Percentiles rank a stretch among this genome's conserved stretches.
Evolutionary conservation across 805 yeast species (phyloP).

Genomic region (Yamadazyma laniorum): DNA sequence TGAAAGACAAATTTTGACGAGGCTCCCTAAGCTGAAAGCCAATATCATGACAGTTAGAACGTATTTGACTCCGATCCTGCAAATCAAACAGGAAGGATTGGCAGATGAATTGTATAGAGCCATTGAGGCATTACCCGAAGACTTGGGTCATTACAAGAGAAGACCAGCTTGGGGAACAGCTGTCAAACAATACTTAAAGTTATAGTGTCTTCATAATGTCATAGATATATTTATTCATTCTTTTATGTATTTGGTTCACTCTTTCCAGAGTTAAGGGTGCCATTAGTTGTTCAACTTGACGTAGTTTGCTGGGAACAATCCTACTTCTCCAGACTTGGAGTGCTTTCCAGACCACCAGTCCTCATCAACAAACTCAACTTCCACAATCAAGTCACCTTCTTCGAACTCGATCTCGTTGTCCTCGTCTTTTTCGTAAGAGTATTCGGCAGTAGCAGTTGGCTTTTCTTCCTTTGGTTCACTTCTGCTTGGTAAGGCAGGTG

Average conservation of each 20-base stretch:
- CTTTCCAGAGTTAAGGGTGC: too few species aligned
- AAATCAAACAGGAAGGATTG: slow-evolving; percentile 32
- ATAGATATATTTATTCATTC: neutral
- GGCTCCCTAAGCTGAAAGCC: slow-evolving; percentile 36
- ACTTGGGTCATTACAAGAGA: slow-evolving; percentile 36
- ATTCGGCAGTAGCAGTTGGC: slow-evolving; percentile 61
- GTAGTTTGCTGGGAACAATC: slow-evolving; percentile 89
- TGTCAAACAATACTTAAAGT: slow-evolving; percentile 27
- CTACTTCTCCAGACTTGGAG: slow-evolving; percentile 62
- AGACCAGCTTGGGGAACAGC: slow-evolving; percentile 40
- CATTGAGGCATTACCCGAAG: slow-evolving; percentile 38
- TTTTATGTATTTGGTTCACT: too few species aligned
- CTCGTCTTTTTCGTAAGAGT: slow-evolving; percentile 86
- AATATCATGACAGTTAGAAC: slow-evolving; percentile 38
- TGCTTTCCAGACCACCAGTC: slow-evolving; percentile 97
- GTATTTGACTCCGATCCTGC: slow-evolving; percentile 29
- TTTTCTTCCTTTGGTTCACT: slow-evolving; percentile 15
- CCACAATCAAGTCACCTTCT: slow-evolving; percentile 78
- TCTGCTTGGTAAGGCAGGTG: slow-evolving; percentile 19
- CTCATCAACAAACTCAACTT: slow-evolving; percentile 86
- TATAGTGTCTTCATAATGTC: slow-evolving; percentile 5
- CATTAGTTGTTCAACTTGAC: slow-evolving; percentile 43
- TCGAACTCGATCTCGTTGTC: slow-evolving; percentile 84
- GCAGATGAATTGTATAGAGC: slow-evolving; percentile 29
- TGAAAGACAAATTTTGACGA: slow-evolving; percentile 36